Percentiles rank a stretch among this genome's conserved stretches.
These are phyloP conservation scores for Terfezia boudieri DNA, from an alignment of 495 filamentous ascomycete species.

Conservation along the genomic window DNA sequence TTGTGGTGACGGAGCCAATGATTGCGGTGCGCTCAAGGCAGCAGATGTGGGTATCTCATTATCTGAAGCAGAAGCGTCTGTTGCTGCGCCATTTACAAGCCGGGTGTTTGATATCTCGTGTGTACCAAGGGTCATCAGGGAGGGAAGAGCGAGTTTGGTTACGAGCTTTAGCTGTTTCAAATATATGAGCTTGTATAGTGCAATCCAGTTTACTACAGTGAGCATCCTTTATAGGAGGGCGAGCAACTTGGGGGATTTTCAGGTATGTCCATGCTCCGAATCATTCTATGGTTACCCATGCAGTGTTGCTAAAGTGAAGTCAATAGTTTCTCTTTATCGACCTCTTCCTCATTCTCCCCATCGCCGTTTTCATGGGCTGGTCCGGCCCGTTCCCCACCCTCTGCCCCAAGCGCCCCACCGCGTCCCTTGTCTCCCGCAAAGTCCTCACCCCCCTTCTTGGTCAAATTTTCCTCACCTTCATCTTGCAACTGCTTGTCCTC, in stretches of 20 bases:
- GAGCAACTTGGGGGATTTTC: constrained; percentile 92
- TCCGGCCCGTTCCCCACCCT: constrained; percentile 60
- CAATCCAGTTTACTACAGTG: constrained; percentile 97
- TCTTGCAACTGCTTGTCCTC: constrained; percentile 55
- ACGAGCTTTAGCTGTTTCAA: constrained; percentile 99
- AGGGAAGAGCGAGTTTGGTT: constrained; percentile 81
- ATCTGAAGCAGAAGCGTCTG: constrained; percentile 92
- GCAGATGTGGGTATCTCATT: constrained; percentile 98
- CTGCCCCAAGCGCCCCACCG: constrained; percentile 66
- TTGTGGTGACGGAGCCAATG: constrained; percentile 95
- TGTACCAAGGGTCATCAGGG: constrained; percentile 80
- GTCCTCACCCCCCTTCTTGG: constrained; percentile 75
- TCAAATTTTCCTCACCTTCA: constrained; percentile 61
- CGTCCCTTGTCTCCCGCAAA: constrained; percentile 81
- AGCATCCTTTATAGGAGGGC: constrained; percentile 91
- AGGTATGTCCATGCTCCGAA: constrained; percentile 26
- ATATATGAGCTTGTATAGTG: constrained; percentile 97
- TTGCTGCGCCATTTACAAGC: constrained; percentile 92
- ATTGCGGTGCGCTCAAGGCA: constrained; percentile 92
- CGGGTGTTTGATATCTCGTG: constrained; percentile 91
- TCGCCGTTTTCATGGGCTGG: constrained; percentile 99
- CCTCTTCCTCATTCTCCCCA: constrained; percentile 73
- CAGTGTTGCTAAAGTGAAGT: too few relatives aligned
- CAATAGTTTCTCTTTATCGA: constrained; percentile 78
- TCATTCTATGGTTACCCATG: too few relatives aligned